phyloP scores from a whole-genome alignment of 495 filamentous ascomycete species.

The Daldinia bambusicola region DNA sequence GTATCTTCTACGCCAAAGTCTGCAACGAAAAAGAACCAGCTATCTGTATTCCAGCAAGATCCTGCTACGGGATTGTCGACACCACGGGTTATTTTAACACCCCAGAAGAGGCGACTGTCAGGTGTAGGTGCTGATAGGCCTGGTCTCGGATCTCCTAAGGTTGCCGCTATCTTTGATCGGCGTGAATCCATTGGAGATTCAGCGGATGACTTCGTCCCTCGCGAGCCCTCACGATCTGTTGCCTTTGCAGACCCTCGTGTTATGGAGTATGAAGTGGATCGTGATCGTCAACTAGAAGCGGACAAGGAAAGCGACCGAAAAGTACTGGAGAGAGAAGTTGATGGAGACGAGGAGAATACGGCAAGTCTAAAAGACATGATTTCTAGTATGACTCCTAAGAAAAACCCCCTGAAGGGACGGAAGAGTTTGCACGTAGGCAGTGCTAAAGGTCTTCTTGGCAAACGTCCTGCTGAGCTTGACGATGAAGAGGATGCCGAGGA shows the following conservation, averaged over 20 bases:
- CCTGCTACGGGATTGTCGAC: slow-evolving; percentile 66
- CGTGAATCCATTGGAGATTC: slow-evolving; percentile 76
- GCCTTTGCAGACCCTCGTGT: slow-evolving; percentile 73
- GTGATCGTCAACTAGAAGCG: slow-evolving; percentile 71
- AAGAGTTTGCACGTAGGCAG: slow-evolving; percentile 83
- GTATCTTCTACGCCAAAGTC: slow-evolving; percentile 36
- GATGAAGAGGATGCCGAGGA: slow-evolving; percentile 72
- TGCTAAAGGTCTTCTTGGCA: slow-evolving; percentile 78
- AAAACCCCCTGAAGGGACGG: slow-evolving; percentile 70
- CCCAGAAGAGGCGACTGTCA: slow-evolving; percentile 69
- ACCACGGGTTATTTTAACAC: slow-evolving; percentile 72
- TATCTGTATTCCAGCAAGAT: slow-evolving; percentile 68
- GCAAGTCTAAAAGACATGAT: slow-evolving; percentile 80
- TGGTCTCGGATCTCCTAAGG: slow-evolving; percentile 81
- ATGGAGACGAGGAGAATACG: slow-evolving; percentile 65
- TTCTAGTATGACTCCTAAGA: slow-evolving; percentile 79
- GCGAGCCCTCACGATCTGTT: slow-evolving; percentile 55
- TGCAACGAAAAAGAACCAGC: slow-evolving; percentile 33
- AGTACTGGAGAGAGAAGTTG: slow-evolving; percentile 61
- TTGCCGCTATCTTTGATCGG: slow-evolving; percentile 77
- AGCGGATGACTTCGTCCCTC: slow-evolving; percentile 69
- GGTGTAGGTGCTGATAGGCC: slow-evolving; percentile 78
- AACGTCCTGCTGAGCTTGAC: slow-evolving; percentile 77
- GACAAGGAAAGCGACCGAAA: slow-evolving; percentile 68
- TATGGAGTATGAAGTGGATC: slow-evolving; percentile 75